phyloP scores from a whole-genome alignment of 176 grass and related monocot genomes.

The Eragrostis curvula region DNA sequence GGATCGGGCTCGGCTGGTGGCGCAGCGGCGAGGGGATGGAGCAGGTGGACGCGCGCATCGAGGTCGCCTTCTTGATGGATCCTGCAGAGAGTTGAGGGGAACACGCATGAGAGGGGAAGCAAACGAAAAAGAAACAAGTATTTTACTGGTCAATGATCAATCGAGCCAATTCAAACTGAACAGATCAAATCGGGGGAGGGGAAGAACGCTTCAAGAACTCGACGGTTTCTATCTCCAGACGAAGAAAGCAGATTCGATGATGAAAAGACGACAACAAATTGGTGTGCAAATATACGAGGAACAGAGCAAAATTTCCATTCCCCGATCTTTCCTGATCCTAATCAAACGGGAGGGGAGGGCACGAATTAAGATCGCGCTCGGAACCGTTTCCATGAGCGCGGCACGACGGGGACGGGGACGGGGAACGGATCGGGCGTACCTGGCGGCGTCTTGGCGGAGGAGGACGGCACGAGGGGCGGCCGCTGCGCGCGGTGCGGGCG shows the following conservation, averaged over 20 bases:
- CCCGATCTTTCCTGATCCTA: background rate
- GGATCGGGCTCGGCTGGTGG: slow-evolving; percentile 34
- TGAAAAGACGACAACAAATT: too few species aligned
- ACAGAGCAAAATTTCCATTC: background rate
- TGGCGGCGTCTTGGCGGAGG: slow-evolving; percentile 43
- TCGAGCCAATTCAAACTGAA: background rate
- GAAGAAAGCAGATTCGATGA: background rate
- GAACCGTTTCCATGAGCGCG: too few species aligned
- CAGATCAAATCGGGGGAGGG: background rate
- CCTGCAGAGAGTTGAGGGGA: slow-evolving; percentile 26
- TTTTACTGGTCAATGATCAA: background rate
- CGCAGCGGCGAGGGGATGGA: slow-evolving; percentile 41
- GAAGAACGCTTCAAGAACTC: background rate
- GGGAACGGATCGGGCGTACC: slow-evolving; percentile 36
- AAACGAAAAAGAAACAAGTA: background rate
- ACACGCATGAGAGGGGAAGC: background rate
- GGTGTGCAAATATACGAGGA: too few species aligned
- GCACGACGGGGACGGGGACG: background rate
- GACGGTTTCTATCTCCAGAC: background rate
- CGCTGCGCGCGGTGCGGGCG: slow-evolving; percentile 41
- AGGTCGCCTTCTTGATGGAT: slow-evolving; percentile 49
- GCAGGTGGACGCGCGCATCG: slow-evolving; percentile 56
- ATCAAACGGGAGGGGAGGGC: too few species aligned
- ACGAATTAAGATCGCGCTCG: background rate
- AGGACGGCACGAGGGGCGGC: slow-evolving; percentile 35